These are phyloP conservation scores for Colletotrichum sp. DNA, from an alignment of 2,329 filamentous ascomycete species.

Conservation along the genomic window DNA sequence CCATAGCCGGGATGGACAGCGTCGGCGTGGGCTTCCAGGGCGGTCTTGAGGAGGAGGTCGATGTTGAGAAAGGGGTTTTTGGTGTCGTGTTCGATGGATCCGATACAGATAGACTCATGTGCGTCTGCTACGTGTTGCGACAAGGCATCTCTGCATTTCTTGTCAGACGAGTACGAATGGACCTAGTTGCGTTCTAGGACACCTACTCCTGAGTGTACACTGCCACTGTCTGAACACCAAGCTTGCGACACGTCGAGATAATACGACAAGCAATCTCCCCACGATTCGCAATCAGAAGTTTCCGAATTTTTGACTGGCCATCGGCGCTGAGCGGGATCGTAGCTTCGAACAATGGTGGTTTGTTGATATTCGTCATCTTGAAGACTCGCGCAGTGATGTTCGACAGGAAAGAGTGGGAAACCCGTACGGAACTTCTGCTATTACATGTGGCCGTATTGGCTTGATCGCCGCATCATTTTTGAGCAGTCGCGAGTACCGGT, in stretches of 20 bases:
- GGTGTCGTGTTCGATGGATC: neutral
- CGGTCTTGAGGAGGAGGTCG: neutral
- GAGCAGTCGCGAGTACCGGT: neutral
- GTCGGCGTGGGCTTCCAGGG: neutral
- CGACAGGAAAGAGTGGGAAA: neutral
- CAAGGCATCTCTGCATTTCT: neutral
- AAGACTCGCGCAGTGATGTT: neutral
- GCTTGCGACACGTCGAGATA: neutral
- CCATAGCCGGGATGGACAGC: neutral
- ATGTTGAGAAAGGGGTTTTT: neutral
- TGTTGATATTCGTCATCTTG: neutral
- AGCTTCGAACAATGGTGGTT: neutral
- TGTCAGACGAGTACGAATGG: neutral
- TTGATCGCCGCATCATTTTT: neutral
- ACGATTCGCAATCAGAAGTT: neutral
- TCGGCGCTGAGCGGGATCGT: neutral
- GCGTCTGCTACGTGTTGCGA: neutral
- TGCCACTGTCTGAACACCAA: neutral
- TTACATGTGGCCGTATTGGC: neutral
- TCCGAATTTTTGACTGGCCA: neutral
- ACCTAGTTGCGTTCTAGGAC: neutral
- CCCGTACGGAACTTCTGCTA: neutral
- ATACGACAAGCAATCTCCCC: neutral
- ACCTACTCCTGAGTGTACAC: neutral
- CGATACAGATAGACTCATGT: neutral